These are phyloP conservation scores for Aphanocladium album DNA, from an alignment of 2,329 filamentous ascomycete genomes.

Conservation along the genomic window DNA sequence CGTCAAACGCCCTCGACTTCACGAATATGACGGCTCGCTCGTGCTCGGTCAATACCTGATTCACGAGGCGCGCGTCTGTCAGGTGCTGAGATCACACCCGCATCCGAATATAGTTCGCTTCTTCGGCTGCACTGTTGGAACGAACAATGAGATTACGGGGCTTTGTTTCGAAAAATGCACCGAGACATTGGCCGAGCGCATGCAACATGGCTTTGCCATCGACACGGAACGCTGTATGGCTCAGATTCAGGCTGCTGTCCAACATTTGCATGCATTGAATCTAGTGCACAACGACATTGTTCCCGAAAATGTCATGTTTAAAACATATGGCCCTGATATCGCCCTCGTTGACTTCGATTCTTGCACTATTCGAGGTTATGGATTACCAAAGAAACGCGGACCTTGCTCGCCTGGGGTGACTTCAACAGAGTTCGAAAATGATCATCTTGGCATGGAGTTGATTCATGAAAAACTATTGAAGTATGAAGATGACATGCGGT, in stretches of 20 bases:
- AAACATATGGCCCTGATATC: background rate
- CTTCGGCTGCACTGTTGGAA: background rate
- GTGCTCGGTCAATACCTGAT: background rate
- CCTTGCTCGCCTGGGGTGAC: background rate
- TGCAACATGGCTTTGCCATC: background rate
- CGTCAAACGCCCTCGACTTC: background rate
- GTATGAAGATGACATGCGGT: background rate
- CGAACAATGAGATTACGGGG: background rate
- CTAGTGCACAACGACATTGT: conserved; percentile 1
- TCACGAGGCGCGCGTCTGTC: conserved; percentile 3
- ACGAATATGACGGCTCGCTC: background rate
- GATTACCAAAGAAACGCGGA: background rate
- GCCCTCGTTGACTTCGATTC: conserved; percentile 1
- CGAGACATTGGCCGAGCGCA: conserved; percentile 1
- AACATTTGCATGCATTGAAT: background rate
- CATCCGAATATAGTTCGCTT: background rate
- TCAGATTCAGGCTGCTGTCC: background rate
- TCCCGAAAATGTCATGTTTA: conserved; percentile 1
- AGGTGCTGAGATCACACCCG: background rate
- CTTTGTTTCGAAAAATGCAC: background rate
- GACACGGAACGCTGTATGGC: background rate
- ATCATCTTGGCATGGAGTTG: background rate
- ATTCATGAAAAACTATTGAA: background rate
- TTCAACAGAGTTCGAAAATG: background rate
- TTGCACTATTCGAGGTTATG: background rate